A percentile compares a stretch with the other conserved stretches of the same genome.
Conservation (phyloP, 1,139 yeast genomes). For the Yamadazyma buinensis region DNA sequence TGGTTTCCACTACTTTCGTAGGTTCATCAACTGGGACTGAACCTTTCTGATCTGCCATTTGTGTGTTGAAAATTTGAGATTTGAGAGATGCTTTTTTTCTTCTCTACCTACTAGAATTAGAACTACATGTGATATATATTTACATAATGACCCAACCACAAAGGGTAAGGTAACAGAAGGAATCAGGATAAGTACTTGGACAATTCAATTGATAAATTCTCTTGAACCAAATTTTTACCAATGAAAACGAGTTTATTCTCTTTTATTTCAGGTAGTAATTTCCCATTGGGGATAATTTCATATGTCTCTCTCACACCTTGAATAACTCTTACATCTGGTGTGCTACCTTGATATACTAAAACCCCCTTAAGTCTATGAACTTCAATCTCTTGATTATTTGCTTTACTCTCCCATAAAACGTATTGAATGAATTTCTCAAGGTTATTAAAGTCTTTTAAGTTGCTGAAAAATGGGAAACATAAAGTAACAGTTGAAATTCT, state of each 20-base stretch:
- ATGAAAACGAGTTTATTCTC: constrained; percentile 70
- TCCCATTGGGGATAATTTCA: constrained; percentile 62
- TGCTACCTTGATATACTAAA: constrained; percentile 29
- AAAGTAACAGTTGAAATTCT: constrained; percentile 64
- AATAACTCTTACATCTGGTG: constrained; percentile 53
- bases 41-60: no score
- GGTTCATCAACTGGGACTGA: no score
- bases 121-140: no score
- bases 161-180: no score
- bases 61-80: no score
- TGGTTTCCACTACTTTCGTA: background rate
- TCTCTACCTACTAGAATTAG: no score
- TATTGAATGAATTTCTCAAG: constrained; percentile 63
- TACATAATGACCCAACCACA: no score
- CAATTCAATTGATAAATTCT: constrained; percentile 27
- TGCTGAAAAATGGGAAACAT: constrained; percentile 44
- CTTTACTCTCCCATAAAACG: constrained; percentile 62
- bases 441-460: constrained; percentile 27
- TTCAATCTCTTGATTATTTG: constrained; percentile 48
- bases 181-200: no score
- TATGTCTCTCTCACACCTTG: constrained; percentile 94
- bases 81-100: no score
- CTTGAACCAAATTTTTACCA: constrained; percentile 57
- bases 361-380: constrained; percentile 84
- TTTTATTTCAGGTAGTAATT: constrained; percentile 30